A percentile compares a stretch with the other conserved stretches of the same genome.
Conservation (phyloP, 2,329 filamentous ascomycete species). For the Reticulascus tulasneorum region DNA sequence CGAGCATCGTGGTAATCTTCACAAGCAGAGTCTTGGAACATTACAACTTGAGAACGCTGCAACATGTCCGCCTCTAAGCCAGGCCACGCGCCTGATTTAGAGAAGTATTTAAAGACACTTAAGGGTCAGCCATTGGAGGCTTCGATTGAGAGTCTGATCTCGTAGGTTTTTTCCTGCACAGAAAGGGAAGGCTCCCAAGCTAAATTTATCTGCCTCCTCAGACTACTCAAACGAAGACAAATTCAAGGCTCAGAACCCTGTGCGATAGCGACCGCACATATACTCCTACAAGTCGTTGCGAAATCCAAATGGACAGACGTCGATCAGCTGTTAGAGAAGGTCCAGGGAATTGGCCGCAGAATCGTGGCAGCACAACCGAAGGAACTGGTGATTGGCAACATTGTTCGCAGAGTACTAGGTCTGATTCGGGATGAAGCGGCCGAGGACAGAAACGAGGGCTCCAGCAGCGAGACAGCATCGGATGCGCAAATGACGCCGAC, state of each 20-base stretch:
- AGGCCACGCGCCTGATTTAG: conserved; percentile 71
- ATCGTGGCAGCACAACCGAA: conserved; percentile 80
- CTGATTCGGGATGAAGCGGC: conserved; percentile 89
- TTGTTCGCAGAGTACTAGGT: conserved; percentile 83
- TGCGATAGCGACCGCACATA: conserved; percentile 84
- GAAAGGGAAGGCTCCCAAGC: too few relatives aligned
- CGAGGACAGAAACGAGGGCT: conserved; percentile 65
- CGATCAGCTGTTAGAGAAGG: conserved; percentile 71
- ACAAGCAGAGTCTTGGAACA: too few relatives aligned
- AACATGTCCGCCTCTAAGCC: too few relatives aligned
- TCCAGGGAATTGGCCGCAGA: conserved; percentile 73
- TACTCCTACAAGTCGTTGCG: conserved; percentile 82
- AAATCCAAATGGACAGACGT: conserved; percentile 75
- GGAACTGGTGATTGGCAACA: conserved; percentile 91
- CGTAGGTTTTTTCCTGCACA: conserved; percentile 65
- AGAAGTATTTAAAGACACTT: conserved; percentile 74
- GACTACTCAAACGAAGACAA: conserved; percentile 84
- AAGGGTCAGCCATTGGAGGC: conserved; percentile 73
- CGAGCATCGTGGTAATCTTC: too few relatives aligned
- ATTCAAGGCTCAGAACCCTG: conserved; percentile 85
- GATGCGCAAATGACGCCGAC: conserved; percentile 37
- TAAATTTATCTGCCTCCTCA: too few relatives aligned
- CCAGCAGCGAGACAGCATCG: conserved; percentile 53
- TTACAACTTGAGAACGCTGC: too few relatives aligned
- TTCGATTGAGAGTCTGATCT: conserved; percentile 78